Conservation (phyloP, 2,329 filamentous ascomycete species). For the Calonectria pseudoreteaudii region DNA sequence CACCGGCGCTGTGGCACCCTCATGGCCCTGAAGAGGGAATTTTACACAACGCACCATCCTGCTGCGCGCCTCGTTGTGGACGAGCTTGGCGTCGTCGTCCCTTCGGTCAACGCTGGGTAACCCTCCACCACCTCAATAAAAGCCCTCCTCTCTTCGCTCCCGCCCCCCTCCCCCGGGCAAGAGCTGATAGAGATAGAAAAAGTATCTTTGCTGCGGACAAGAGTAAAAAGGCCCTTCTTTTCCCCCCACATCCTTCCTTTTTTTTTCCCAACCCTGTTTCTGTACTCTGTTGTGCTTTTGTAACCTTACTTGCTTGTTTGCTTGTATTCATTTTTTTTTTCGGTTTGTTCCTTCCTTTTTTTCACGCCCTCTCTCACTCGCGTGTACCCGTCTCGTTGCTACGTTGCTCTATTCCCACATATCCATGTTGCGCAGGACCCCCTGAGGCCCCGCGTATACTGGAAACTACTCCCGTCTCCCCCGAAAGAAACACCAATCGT, state of each 20-base stretch:
- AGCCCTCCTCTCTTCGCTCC: background rate
- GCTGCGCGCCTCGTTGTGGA: background rate
- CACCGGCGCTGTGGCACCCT: background rate
- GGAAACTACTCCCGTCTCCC: background rate
- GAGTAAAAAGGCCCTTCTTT: constrained; percentile 7
- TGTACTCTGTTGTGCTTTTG: background rate
- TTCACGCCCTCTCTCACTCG: background rate
- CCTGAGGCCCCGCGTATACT: constrained; percentile 30
- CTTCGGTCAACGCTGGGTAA: background rate
- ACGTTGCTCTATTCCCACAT: constrained; percentile 2
- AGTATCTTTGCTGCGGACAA: background rate
- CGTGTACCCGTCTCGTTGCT: background rate
- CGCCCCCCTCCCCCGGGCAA: too few species aligned
- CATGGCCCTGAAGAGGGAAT: background rate
- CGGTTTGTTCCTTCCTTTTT: background rate
- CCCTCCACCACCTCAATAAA: background rate
- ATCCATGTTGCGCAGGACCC: constrained; percentile 19
- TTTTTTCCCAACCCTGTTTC: background rate
- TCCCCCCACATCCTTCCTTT: background rate
- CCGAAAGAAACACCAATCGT: constrained; percentile 22
- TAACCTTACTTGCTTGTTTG: background rate
- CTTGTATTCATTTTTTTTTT: background rate
- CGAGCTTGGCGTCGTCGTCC: constrained; percentile 5
- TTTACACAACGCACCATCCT: background rate
- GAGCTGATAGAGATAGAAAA: background rate